phyloP scores from a whole-genome alignment of 441 rosid species.

The Melastoma candidum region DNA sequence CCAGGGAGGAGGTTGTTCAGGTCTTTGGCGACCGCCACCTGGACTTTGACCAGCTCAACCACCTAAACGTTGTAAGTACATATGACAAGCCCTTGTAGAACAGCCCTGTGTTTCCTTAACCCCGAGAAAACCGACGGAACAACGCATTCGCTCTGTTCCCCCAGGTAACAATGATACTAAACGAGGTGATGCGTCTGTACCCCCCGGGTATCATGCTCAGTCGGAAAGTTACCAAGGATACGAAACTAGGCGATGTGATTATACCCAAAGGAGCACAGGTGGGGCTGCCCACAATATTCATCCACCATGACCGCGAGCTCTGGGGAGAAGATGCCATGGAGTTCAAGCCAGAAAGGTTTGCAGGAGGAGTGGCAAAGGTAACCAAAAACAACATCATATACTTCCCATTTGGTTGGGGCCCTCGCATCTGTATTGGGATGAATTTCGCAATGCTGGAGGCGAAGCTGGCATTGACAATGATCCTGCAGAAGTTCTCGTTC shows the following conservation, averaged over 20 bases:
- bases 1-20: slow-evolving; percentile 22
- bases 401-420: slow-evolving; percentile 42
- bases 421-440: slow-evolving; percentile 45
- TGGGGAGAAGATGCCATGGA: slow-evolving; percentile 19
- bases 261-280: slow-evolving; percentile 6
- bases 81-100: background rate
- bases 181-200: slow-evolving; percentile 10
- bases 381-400: slow-evolving; percentile 29
- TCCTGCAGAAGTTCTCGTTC: slow-evolving; percentile 32
- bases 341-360: slow-evolving; percentile 40
- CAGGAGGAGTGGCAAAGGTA: slow-evolving; percentile 30
- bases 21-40: slow-evolving; percentile 14
- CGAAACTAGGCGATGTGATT: slow-evolving; percentile 1
- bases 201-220: background rate
- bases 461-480: slow-evolving; percentile 35
- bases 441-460: slow-evolving; percentile 41
- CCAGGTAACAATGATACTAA: too few relatives aligned
- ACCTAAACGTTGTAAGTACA: slow-evolving; percentile 7
- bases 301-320: slow-evolving; percentile 20
- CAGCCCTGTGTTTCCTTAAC: too few relatives aligned
- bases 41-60: slow-evolving; percentile 4
- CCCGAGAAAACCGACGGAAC: too few relatives aligned
- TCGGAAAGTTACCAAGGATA: slow-evolving; percentile 1
- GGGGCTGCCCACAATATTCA: slow-evolving; percentile 20
- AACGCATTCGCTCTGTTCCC: too few relatives aligned